These are phyloP conservation scores for Penicillium verhagenii DNA, from an alignment of 495 filamentous ascomycete species.

Conservation along the genomic window DNA sequence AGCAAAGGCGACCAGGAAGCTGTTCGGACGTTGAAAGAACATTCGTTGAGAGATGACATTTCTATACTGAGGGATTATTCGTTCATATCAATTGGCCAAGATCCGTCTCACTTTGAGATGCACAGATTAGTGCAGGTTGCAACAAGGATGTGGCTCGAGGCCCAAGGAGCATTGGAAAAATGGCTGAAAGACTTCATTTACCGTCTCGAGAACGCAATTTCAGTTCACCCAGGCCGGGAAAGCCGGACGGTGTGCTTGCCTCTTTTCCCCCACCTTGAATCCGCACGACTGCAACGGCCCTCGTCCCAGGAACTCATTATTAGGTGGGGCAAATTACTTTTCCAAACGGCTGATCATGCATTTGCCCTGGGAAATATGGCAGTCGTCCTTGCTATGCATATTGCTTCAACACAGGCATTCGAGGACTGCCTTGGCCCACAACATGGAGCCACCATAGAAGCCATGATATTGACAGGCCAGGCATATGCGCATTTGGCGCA, in stretches of 20 bases:
- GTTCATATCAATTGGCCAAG: conserved; percentile 10
- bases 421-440: too few species aligned
- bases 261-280: neutral
- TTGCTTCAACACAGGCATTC: too few species aligned
- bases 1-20: neutral
- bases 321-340: neutral
- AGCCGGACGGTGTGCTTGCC: neutral
- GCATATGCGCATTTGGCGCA: too few species aligned
- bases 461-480: too few species aligned
- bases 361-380: too few species aligned
- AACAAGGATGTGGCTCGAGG: conserved; percentile 42
- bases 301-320: neutral
- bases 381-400: too few species aligned
- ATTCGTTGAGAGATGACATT: conserved; percentile 16
- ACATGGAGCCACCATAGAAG: too few species aligned
- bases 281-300: neutral
- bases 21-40: conserved; percentile 25
- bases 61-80: conserved; percentile 8
- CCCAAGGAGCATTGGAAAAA: conserved; percentile 30
- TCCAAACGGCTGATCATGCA: too few species aligned
- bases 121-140: conserved; percentile 48
- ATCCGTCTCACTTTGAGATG: conserved; percentile 38
- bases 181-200: conserved; percentile 13
- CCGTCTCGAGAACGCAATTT: neutral
- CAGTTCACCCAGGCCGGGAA: neutral